A percentile compares a stretch with the other conserved stretches of the same genome.
phyloP scores from a whole-genome alignment of 2,329 filamentous ascomycete species.

The Apiospora marii region DNA sequence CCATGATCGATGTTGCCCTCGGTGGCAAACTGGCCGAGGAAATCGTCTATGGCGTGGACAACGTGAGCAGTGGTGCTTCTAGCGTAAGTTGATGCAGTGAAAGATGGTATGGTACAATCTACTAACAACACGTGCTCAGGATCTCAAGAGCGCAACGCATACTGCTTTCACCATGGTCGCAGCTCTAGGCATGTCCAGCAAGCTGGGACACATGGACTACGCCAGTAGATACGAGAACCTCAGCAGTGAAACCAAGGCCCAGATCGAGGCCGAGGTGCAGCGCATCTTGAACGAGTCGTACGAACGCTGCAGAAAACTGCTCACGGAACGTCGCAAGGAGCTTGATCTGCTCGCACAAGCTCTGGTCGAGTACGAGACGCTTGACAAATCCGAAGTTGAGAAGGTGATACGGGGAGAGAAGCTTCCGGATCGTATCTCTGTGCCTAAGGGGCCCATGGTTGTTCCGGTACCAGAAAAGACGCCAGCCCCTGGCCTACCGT shows the following conservation, averaged over 20 bases:
- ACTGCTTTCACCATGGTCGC: slow-evolving; percentile 90
- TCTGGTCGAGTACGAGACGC: slow-evolving; percentile 91
- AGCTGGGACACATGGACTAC: slow-evolving; percentile 90
- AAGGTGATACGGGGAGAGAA: slow-evolving; percentile 89
- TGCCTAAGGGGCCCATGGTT: slow-evolving; percentile 69
- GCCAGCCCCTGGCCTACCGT: slow-evolving; percentile 34
- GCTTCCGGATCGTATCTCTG: slow-evolving; percentile 71
- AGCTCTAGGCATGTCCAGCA: slow-evolving; percentile 85
- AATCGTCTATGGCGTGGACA: slow-evolving; percentile 88
- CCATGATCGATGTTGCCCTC: slow-evolving; percentile 80
- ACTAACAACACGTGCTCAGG: slow-evolving; percentile 57
- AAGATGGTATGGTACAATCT: slow-evolving; percentile 31
- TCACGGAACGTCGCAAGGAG: slow-evolving; percentile 80
- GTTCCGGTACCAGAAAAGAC: slow-evolving; percentile 59
- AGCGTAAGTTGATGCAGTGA: slow-evolving; percentile 60
- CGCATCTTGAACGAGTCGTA: slow-evolving; percentile 84
- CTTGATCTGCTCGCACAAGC: slow-evolving; percentile 89
- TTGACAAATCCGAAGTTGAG: slow-evolving; percentile 88
- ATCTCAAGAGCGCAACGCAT: slow-evolving; percentile 82
- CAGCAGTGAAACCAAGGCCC: slow-evolving; percentile 83
- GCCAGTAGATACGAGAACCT: slow-evolving; percentile 80
- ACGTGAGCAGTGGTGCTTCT: slow-evolving; percentile 88
- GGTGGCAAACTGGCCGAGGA: slow-evolving; percentile 92
- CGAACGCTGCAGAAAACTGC: slow-evolving; percentile 73
- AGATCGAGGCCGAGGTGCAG: slow-evolving; percentile 90